Percentiles rank a stretch among this genome's conserved stretches.
Conservation (phyloP, 1,139 yeast genomes). For the Kodamaea fungicola region DNA sequence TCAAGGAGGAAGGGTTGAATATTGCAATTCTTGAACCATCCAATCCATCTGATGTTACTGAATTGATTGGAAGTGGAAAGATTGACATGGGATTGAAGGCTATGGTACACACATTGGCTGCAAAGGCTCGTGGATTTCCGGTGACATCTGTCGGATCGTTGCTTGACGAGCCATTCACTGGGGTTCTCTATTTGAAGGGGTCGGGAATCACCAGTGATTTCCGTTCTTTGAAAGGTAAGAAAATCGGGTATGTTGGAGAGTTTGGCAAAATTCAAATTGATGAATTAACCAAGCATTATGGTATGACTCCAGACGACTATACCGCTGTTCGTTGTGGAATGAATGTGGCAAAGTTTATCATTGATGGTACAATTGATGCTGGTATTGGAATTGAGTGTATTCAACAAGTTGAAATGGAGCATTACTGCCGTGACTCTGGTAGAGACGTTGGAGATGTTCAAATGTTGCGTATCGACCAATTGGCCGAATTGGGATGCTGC, state of each 20-base stretch:
- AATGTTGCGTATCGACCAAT: conserved; percentile 54
- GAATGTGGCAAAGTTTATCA: conserved; percentile 56
- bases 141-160: conserved; percentile 55
- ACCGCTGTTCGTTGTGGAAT: conserved; percentile 61
- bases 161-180: conserved; percentile 58
- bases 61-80: conserved; percentile 54
- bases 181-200: conserved; percentile 49
- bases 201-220: conserved; percentile 52
- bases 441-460: conserved; percentile 47
- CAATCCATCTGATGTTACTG: conserved; percentile 58
- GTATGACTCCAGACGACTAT: conserved; percentile 54
- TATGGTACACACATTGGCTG: conserved; percentile 60
- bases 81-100: conserved; percentile 60
- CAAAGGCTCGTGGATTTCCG: conserved; percentile 57
- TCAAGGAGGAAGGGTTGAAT: conserved; percentile 48
- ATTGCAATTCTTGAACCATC: conserved; percentile 55
- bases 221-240: conserved; percentile 49
- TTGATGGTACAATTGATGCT: conserved; percentile 54
- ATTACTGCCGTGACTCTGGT: conserved; percentile 43
- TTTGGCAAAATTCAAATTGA: conserved; percentile 59
- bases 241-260: conserved; percentile 57
- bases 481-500: conserved; percentile 59
- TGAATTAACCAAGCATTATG: conserved; percentile 53
- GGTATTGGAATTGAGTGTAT: conserved; percentile 60
- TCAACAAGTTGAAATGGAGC: conserved; percentile 57